Base-by-base conservation (phyloP, 129 eudicot species). In the Tagetes erecta region DNA sequence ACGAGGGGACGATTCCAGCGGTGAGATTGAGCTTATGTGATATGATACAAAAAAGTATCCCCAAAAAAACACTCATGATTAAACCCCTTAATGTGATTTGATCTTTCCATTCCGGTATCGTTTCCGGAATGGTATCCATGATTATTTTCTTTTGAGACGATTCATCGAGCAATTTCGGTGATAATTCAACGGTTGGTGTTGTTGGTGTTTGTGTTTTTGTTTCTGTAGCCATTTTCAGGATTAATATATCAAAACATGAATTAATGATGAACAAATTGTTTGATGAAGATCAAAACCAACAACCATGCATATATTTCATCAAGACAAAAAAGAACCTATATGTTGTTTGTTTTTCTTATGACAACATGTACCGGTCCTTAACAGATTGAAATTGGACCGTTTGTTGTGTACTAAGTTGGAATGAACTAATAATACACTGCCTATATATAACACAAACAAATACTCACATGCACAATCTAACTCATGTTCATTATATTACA, bases 1-100 rank as follows among this genome's bases (percentile, higher is more conserved):
- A 70, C 2, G 96, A 90, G 1, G 96, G 96, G 13, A 90, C 82
- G 40, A 90, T 71, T 1, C 96, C 96, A 0, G 86, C 86, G 8
- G 93, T 72, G 42, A 90, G 85, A 69, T 83, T 90, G 14, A 90
- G 91, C 55, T 90, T 90, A 71, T 76, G 76, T 0, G 85, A 85
- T n/a, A 88, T 88, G 46, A 88, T 66, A 46, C 64, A 85, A 77
- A 88, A 88, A 3, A 88, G 73, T 2, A 76, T 11, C 34, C 95
- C 82, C 77, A 88, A 40, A 0, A 67, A 11, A 1, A 76, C 56
- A 55, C 88, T 81, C 55, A 79, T 77, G 2, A 74, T 46, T 5
- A 81, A 30, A 0, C 90, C 83, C 68, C 95, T 79, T 6, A 77
- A 37, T 0, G 95, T 88, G 0, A 88, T 56, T 40, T 88, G 95